Percentiles rank a stretch among this genome's conserved stretches.
These are phyloP conservation scores for Cucumis melo DNA, from an alignment of 306 rosid species.

Conservation along the genomic window DNA sequence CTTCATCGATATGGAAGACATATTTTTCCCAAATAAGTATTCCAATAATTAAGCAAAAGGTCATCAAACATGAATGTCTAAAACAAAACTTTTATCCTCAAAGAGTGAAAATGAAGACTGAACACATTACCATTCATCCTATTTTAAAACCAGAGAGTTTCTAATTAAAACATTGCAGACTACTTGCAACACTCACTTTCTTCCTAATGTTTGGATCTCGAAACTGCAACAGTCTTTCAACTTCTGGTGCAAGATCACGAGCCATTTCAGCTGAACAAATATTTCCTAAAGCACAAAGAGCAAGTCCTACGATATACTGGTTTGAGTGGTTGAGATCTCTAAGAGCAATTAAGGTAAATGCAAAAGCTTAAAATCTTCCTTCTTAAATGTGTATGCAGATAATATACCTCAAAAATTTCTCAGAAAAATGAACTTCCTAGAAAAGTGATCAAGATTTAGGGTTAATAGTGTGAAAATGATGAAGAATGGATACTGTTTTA, in stretches of 20 bases:
- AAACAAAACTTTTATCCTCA: background rate
- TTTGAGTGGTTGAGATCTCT: slow-evolving; percentile 96
- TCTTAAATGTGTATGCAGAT: slow-evolving; percentile 10
- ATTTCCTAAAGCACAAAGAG: slow-evolving; percentile 97
- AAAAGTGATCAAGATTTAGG: background rate
- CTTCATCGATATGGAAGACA: background rate
- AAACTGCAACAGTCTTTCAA: slow-evolving; percentile 83
- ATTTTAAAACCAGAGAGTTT: background rate
- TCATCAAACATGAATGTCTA: background rate
- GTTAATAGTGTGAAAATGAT: background rate
- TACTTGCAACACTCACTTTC: slow-evolving; percentile 36
- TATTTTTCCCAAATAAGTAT: background rate
- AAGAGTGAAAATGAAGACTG: background rate
- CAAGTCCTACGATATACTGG: slow-evolving; percentile 98
- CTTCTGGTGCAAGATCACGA: slow-evolving; percentile 98
- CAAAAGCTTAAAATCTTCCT: slow-evolving; percentile 7
- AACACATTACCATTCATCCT: background rate
- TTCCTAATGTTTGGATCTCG: slow-evolving; percentile 93
- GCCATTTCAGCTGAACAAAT: slow-evolving; percentile 99
- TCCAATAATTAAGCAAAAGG: background rate
- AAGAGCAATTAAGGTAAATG: slow-evolving; percentile 45
- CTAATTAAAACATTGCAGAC: background rate
- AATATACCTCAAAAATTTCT: background rate
- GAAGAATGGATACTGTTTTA: slow-evolving; percentile 88
- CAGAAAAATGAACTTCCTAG: background rate